Conservation (phyloP, 495 filamentous ascomycete genomes). For the Aspergillus funiculosus region DNA sequence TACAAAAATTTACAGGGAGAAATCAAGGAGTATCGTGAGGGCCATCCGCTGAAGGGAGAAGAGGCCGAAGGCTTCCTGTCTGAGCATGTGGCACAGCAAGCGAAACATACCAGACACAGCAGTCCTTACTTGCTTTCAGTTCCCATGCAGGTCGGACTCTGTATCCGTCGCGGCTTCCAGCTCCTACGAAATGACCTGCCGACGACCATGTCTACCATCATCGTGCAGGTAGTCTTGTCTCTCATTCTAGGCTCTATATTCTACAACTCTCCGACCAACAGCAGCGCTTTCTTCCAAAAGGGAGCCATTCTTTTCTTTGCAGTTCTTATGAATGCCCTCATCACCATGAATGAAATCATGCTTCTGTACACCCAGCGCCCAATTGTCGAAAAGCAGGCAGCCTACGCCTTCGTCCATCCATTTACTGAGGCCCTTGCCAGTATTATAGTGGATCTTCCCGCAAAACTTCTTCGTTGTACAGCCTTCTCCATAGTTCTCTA, state of each 20-base stretch:
- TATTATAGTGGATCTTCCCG: slow-evolving; percentile 50
- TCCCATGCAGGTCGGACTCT: slow-evolving; percentile 44
- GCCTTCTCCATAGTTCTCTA: slow-evolving; percentile 51
- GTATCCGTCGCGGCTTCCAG: slow-evolving; percentile 43
- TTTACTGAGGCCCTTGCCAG: slow-evolving; percentile 51
- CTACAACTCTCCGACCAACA: slow-evolving; percentile 46
- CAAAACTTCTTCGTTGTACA: slow-evolving; percentile 39
- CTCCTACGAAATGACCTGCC: slow-evolving; percentile 61
- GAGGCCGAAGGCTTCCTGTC: not conserved
- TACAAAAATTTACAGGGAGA: slow-evolving; percentile 40
- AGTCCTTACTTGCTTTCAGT: slow-evolving; percentile 41
- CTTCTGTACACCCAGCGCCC: slow-evolving; percentile 50
- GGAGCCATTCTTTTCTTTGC: slow-evolving; percentile 84
- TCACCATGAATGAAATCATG: slow-evolving; percentile 50
- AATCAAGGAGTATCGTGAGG: slow-evolving; percentile 37
- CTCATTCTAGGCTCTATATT: slow-evolving; percentile 80
- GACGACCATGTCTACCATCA: slow-evolving; percentile 59
- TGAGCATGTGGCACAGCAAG: slow-evolving; percentile 24
- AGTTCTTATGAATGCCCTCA: slow-evolving; percentile 55
- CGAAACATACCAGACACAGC: slow-evolving; percentile 26
- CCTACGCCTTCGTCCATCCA: slow-evolving; percentile 57
- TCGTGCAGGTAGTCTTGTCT: slow-evolving; percentile 67
- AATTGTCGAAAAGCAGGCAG: slow-evolving; percentile 56
- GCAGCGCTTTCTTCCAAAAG: slow-evolving; percentile 28
- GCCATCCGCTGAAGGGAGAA: slow-evolving; percentile 20